Evolutionary conservation across 352 stramenopile genomes (phyloP).

Genomic region (Poterioochromonas sp.): DNA sequence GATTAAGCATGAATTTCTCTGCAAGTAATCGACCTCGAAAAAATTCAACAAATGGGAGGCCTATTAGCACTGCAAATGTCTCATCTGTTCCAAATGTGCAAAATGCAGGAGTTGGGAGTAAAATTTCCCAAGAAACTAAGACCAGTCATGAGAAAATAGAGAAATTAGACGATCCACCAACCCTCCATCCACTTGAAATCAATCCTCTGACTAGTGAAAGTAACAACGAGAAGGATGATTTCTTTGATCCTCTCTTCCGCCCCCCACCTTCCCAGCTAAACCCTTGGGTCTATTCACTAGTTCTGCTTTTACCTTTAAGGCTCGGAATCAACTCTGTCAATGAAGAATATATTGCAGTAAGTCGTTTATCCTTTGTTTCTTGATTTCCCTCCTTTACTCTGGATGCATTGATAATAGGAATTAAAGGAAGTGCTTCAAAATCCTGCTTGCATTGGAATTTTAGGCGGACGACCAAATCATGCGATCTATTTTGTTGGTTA

Average conservation of each 20-base stretch:
- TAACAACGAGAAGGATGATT: conserved; percentile 37
- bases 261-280: conserved; percentile 46
- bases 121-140: background rate
- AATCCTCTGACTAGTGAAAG: too few relatives aligned
- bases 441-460: conserved; percentile 74
- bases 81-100: too few relatives aligned
- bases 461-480: conserved; percentile 77
- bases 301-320: conserved; percentile 69
- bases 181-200: too few relatives aligned
- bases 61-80: too few relatives aligned
- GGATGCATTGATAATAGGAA: background rate
- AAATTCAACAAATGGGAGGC: background rate
- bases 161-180: background rate
- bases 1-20: background rate
- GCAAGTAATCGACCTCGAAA: background rate
- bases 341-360: conserved; percentile 55
- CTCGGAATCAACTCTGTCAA: conserved; percentile 71
- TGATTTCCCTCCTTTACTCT: too few relatives aligned
- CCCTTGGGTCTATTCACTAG: conserved; percentile 59
- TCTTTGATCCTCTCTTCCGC: conserved; percentile 71
- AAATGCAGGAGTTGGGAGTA: too few relatives aligned
- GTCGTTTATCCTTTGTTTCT: background rate
- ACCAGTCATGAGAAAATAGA: background rate
- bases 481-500: conserved; percentile 80
- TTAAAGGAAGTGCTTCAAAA: conserved; percentile 56